phyloP scores from a whole-genome alignment of 768 basidiomycete genomes.

The Kwoniella europaea region DNA sequence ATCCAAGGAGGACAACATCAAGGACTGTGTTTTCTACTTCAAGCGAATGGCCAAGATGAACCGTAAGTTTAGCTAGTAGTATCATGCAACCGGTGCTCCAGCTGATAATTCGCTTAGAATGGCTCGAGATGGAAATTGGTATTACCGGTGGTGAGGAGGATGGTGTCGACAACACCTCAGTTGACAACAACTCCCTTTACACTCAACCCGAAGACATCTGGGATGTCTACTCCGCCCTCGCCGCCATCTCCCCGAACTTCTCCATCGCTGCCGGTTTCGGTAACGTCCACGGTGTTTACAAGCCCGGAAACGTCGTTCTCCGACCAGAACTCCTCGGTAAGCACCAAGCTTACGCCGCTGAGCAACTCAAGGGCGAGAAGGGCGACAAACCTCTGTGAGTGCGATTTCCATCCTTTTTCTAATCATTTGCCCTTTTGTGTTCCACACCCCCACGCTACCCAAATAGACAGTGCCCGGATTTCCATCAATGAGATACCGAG shows the following conservation, averaged over 20 bases:
- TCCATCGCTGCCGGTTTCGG: slow-evolving; percentile 98
- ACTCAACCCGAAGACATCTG: slow-evolving; percentile 96
- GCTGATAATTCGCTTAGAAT: slow-evolving; percentile 57
- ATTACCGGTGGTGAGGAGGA: slow-evolving; percentile 99
- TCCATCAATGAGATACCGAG: slow-evolving; percentile 46
- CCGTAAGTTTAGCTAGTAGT: slow-evolving; percentile 47
- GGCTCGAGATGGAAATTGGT: slow-evolving; percentile 99
- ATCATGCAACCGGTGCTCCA: background rate
- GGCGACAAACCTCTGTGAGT: slow-evolving; percentile 77
- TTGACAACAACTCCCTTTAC: slow-evolving; percentile 92
- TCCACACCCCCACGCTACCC: slow-evolving; percentile 45
- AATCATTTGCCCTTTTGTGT: slow-evolving; percentile 6
- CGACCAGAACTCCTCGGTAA: slow-evolving; percentile 87
- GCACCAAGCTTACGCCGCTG: slow-evolving; percentile 78
- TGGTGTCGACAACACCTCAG: slow-evolving; percentile 95
- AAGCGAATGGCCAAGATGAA: slow-evolving; percentile 89
- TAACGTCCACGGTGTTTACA: slow-evolving; percentile 99
- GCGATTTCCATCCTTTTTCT: slow-evolving; percentile 8
- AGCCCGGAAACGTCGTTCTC: slow-evolving; percentile 94
- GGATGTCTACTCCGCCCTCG: slow-evolving; percentile 85
- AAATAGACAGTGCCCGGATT: slow-evolving; percentile 55
- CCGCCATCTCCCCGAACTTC: slow-evolving; percentile 86
- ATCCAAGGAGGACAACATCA: slow-evolving; percentile 85
- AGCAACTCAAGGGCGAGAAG: slow-evolving; percentile 68
- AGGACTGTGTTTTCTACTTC: slow-evolving; percentile 90